Base-by-base conservation (phyloP, 108 stramenopile genomes). In the Nitzschia sp. region DNA sequence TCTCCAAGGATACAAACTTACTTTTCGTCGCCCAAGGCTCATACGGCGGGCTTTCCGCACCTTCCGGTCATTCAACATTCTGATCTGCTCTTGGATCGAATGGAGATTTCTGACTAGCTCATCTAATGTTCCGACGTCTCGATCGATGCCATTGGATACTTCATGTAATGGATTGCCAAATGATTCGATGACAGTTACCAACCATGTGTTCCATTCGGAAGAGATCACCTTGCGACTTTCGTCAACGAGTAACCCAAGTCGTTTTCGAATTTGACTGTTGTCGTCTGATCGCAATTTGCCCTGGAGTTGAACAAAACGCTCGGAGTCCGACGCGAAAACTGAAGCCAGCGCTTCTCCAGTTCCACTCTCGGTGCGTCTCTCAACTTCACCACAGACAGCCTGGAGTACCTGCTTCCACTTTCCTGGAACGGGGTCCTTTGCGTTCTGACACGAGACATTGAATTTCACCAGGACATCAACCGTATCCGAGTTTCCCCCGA, bases 361-460 rank as follows among this genome's bases (percentile, higher is more conserved):
- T 38, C 54, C 59, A 15, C 33, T 18, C 31, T 82, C 71, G 24
- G 74, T 62, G 46, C 79, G 70, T 28, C 42, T 54, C 54, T 89
- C 88, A 23, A 89, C 82, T 36, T 89, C 85, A 23, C 62, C 66
- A 60, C 85, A 86, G 17, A 86, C 65, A 27, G 73, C 71, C 49
- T 75, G 46, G 6, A 85, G 49, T 53, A 86, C 65, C 33, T 80
- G 72, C 9, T 72, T 46, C 36, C 78, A 70, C 47, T 69, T 68
- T 29, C 34, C 68, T 53, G 61, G 59, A 17, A 79, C 54, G 19
- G 63, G 53, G 17, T 4, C 15, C 19, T 46, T 29, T 6, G 26
- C 35, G 26, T 29, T 0, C 3, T 47, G n/a, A 18, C 24, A 1
- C 2, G 27, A 32, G n/a, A 18, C n/a, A 45, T 34, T 48, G 47